A percentile compares a stretch with the other conserved stretches of the same genome.
Evolutionary conservation across 169 alveolate species (phyloP).

Genomic region (Perkinsus olseni): DNA sequence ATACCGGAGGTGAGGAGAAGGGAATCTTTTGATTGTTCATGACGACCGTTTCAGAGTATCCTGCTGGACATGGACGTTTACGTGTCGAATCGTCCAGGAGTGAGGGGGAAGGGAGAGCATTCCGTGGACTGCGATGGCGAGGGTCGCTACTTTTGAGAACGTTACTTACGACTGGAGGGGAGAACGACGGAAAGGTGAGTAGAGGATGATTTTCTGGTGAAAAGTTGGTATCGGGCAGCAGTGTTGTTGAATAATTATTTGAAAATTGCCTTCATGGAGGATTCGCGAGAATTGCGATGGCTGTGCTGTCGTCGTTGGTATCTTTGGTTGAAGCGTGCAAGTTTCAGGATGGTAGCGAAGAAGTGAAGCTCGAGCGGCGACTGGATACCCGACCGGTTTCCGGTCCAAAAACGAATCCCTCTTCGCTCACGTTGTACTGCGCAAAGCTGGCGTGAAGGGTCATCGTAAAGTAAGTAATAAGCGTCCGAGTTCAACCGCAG

Average conservation of each 20-base stretch:
- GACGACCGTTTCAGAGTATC: not conserved
- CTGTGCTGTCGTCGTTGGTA: not conserved
- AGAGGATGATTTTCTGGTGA: too few species aligned
- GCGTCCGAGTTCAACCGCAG: not conserved
- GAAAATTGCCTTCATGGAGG: too few species aligned
- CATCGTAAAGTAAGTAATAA: not conserved
- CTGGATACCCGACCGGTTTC: not conserved
- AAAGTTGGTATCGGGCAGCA: too few species aligned
- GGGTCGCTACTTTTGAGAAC: not conserved
- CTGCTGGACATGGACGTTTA: not conserved
- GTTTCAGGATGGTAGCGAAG: not conserved
- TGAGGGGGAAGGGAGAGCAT: not conserved
- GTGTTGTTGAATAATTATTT: too few species aligned
- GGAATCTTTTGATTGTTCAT: not conserved
- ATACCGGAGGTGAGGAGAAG: not conserved
- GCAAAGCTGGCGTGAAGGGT: not conserved
- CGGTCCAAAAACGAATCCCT: not conserved
- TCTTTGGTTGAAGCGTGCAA: not conserved
- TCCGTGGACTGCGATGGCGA: not conserved
- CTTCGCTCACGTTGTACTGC: not conserved
- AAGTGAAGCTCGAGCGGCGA: not conserved
- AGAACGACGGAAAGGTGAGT: too few species aligned
- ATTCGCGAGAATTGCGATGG: not conserved
- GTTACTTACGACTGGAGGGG: not conserved
- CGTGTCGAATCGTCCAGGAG: not conserved